Evolutionary conservation across 352 stramenopile species (phyloP).

Genomic region (Pythium biforme): DNA sequence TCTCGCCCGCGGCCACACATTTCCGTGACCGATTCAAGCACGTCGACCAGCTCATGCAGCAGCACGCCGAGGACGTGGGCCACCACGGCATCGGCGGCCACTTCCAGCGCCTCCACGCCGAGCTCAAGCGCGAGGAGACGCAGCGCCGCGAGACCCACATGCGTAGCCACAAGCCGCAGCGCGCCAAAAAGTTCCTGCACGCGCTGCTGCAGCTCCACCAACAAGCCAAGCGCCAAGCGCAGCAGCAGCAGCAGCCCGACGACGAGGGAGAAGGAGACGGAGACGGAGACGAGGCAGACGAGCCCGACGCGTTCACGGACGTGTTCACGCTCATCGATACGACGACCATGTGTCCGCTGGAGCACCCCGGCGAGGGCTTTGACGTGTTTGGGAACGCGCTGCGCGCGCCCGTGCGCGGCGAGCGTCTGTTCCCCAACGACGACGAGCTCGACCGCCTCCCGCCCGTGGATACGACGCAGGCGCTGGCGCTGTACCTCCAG

Average conservation of each 20-base stretch:
- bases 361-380: constrained; percentile 35
- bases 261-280: background rate
- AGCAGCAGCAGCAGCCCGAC: too few species aligned
- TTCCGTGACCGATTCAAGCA: constrained; percentile 74
- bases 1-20: constrained; percentile 50
- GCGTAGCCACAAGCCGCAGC: constrained; percentile 1
- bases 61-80: constrained; percentile 27
- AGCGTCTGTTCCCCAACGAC: constrained; percentile 45
- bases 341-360: constrained; percentile 28
- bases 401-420: background rate
- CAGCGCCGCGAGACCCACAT: constrained; percentile 11
- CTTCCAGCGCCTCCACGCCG: constrained; percentile 57
- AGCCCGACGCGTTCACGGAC: constrained; percentile 14
- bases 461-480: constrained; percentile 57
- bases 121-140: constrained; percentile 35
- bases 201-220: background rate
- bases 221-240: background rate
- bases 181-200: constrained; percentile 9
- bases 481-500: constrained; percentile 53
- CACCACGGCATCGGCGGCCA: constrained; percentile 59
- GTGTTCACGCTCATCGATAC: constrained; percentile 16
- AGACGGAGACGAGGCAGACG: constrained; percentile 9
- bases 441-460: constrained; percentile 56
- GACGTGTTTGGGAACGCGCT: constrained; percentile 37
- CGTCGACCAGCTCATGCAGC: constrained; percentile 44